Percentiles rank a stretch among this genome's conserved stretches.
These are phyloP conservation scores for Sistotremastrum niveocremeum DNA, from an alignment of 768 basidiomycete species.

Conservation along the genomic window DNA sequence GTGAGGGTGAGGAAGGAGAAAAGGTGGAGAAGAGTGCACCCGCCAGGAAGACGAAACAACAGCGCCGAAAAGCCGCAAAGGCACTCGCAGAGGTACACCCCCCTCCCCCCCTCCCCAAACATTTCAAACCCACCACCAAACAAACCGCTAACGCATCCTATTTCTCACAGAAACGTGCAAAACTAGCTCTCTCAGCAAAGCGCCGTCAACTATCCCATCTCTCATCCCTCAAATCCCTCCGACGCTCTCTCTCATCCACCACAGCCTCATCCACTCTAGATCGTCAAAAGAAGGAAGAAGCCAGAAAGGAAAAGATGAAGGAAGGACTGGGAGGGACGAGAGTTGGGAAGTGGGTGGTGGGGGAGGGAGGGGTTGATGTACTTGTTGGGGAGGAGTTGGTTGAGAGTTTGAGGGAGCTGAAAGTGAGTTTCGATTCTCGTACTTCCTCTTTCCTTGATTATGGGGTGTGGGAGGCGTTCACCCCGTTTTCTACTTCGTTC, in stretches of 20 bases:
- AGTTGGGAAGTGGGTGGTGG: slow-evolving; percentile 70
- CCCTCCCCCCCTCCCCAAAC: not conserved
- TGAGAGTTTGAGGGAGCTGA: slow-evolving; percentile 70
- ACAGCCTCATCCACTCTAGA: slow-evolving; percentile 26
- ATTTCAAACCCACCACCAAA: not conserved
- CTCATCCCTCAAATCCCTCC: slow-evolving; percentile 37
- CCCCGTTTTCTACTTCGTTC: too few relatives aligned
- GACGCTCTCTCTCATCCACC: slow-evolving; percentile 26
- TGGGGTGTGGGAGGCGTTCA: too few relatives aligned
- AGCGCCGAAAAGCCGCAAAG: slow-evolving; percentile 54
- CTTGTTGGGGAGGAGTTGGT: slow-evolving; percentile 85
- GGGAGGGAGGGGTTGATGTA: slow-evolving; percentile 57
- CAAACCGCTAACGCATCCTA: not conserved
- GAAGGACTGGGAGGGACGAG: slow-evolving; percentile 59
- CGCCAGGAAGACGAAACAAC: slow-evolving; percentile 43
- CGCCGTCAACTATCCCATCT: slow-evolving; percentile 54
- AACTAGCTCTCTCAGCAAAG: slow-evolving; percentile 42
- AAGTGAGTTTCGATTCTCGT: slow-evolving; percentile 35
- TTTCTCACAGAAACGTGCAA: slow-evolving; percentile 41
- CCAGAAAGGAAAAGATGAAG: slow-evolving; percentile 33
- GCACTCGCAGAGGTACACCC: slow-evolving; percentile 46
- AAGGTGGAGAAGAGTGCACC: slow-evolving; percentile 10
- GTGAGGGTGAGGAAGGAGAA: not conserved
- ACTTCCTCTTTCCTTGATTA: not conserved
- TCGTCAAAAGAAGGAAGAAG: slow-evolving; percentile 26